A percentile compares a stretch with the other conserved stretches of the same genome.
These are phyloP conservation scores for Amanita subjunquillea DNA, from an alignment of 768 basidiomycete species.

Conservation along the genomic window DNA sequence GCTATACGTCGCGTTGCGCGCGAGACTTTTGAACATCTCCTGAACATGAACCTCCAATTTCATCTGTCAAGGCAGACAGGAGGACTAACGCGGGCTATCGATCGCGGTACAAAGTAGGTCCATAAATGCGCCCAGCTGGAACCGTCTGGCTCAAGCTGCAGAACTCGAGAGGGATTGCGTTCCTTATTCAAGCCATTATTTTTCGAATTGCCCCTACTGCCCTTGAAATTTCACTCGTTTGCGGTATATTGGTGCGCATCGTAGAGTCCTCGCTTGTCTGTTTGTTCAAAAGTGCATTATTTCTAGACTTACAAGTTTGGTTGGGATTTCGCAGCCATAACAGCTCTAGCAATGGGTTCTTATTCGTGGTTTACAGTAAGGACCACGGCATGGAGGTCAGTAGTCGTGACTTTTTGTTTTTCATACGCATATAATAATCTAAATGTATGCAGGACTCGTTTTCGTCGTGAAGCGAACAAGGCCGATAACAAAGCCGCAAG, in stretches of 20 bases:
- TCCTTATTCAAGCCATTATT: slow-evolving; percentile 84
- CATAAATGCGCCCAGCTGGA: background rate
- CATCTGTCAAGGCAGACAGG: slow-evolving; percentile 92
- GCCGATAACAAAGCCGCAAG: slow-evolving; percentile 97
- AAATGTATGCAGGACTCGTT: slow-evolving; percentile 55
- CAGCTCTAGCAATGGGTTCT: slow-evolving; percentile 69
- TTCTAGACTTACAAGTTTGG: slow-evolving; percentile 92
- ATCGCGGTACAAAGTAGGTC: slow-evolving; percentile 89
- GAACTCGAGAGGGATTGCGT: slow-evolving; percentile 77
- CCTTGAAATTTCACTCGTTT: slow-evolving; percentile 92
- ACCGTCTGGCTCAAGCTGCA: background rate
- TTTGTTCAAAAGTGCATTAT: background rate
- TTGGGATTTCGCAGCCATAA: slow-evolving; percentile 93
- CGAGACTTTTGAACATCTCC: slow-evolving; percentile 91
- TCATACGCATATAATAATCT: slow-evolving; percentile 1
- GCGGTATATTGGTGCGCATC: slow-evolving; percentile 79
- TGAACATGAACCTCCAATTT: slow-evolving; percentile 86
- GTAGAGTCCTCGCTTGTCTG: background rate
- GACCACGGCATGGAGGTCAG: slow-evolving; percentile 92
- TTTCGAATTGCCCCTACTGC: slow-evolving; percentile 96
- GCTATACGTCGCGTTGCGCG: slow-evolving; percentile 92
- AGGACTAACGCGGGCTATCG: slow-evolving; percentile 91
- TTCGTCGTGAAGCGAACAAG: slow-evolving; percentile 89
- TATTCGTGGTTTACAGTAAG: slow-evolving; percentile 97
- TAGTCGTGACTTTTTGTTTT: background rate